Conservation (phyloP, 2,329 filamentous ascomycete species). For the Penicillium thymicola region DNA sequence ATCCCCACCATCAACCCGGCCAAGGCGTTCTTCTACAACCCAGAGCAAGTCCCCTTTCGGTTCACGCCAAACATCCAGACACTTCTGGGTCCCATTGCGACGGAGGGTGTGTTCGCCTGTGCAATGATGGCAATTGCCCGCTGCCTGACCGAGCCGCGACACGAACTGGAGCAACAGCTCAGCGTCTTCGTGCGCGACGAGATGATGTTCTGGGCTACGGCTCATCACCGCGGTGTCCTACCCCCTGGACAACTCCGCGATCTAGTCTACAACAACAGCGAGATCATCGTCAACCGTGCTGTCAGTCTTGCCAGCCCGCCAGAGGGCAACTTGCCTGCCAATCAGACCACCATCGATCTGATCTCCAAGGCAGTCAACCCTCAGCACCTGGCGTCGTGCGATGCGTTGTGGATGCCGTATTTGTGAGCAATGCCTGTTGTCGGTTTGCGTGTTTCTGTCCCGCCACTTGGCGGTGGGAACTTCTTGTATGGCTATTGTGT, state of each 20-base stretch:
- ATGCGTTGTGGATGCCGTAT: constrained; percentile 97
- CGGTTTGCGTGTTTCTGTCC: constrained; percentile 17
- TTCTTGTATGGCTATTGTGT: constrained; percentile 10
- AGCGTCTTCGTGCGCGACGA: constrained; percentile 95
- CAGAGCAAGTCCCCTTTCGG: constrained; percentile 93
- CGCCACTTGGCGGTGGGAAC: constrained; percentile 1
- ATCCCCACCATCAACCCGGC: constrained; percentile 82
- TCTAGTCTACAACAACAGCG: constrained; percentile 79
- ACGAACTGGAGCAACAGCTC: constrained; percentile 89
- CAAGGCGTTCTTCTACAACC: constrained; percentile 90
- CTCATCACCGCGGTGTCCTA: constrained; percentile 63
- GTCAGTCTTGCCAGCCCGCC: constrained; percentile 76
- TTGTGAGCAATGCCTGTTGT: constrained; percentile 50
- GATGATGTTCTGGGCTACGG: constrained; percentile 95
- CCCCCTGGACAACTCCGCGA: constrained; percentile 70
- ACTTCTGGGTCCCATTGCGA: constrained; percentile 91
- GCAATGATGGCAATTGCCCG: constrained; percentile 95
- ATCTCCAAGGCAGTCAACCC: constrained; percentile 93
- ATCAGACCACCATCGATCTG: constrained; percentile 94
- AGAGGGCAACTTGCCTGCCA: constrained; percentile 77
- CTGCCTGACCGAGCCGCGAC: constrained; percentile 77
- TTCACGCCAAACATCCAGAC: constrained; percentile 94
- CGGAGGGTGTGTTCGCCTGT: constrained; percentile 93
- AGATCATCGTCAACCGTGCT: constrained; percentile 87
- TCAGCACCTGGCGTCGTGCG: constrained; percentile 79